phyloP scores from a whole-genome alignment of 306 rosid species.

The Oemleria cerasiformis region DNA sequence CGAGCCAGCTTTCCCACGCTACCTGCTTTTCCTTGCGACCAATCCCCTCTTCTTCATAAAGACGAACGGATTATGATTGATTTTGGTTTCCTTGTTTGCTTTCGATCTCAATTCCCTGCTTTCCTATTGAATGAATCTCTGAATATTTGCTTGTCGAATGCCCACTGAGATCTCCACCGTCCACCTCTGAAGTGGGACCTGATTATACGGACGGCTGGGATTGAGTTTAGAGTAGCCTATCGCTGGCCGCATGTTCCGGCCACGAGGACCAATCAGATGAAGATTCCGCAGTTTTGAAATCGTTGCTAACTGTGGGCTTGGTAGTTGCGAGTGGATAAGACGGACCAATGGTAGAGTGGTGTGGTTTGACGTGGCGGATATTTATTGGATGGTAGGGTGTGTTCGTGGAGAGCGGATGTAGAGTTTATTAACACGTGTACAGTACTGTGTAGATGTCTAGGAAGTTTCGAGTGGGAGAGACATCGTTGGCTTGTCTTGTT shows the following conservation, averaged over 20 bases:
- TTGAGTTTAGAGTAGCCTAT: background rate
- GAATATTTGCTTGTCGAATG: background rate
- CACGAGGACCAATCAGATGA: background rate
- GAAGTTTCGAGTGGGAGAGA: background rate
- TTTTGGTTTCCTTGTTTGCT: background rate
- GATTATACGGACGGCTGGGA: background rate
- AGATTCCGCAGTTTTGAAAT: background rate
- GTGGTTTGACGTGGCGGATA: background rate
- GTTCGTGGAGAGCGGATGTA: background rate
- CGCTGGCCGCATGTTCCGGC: background rate
- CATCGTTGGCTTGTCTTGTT: background rate
- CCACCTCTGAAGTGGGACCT: background rate
- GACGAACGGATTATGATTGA: background rate
- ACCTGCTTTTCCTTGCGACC: slow-evolving; percentile 8
- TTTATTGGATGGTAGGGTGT: background rate
- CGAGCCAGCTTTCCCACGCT: slow-evolving; percentile 18
- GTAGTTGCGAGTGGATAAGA: background rate
- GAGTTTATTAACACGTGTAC: background rate
- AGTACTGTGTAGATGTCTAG: background rate
- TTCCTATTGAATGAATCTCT: background rate
- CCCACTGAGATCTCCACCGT: background rate
- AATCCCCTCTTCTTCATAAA: background rate
- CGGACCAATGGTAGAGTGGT: background rate
- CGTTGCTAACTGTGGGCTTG: background rate
- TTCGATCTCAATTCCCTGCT: background rate